Base-by-base conservation (phyloP, 257 asterid species). In the Nicotiana otophora region DNA sequence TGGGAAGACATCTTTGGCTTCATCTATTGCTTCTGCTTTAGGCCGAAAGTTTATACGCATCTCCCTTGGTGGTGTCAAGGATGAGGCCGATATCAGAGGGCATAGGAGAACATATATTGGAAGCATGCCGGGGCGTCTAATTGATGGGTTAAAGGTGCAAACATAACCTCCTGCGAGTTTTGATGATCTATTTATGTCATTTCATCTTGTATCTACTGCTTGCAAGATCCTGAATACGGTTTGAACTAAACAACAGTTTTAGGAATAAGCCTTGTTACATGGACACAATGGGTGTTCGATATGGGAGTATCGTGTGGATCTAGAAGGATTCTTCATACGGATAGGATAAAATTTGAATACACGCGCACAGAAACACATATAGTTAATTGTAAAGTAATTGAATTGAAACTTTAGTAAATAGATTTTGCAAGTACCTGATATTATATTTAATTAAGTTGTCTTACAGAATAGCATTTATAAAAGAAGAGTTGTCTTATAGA, bases 101-200 rank as follows among this genome's bases (percentile, higher is more conserved):
- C 99, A 93, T 80, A 91, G 99, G 84, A 94, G 99, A 85, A 94
- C 98, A 62, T 96, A 96, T 82, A 93, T 94, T 83, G 98, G 99
- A 84, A 96, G 99, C 88, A 96, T 96, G 99, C 99, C 98, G 77
- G 99, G 99, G 66, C 98, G 98, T 82, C 98, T 96, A 87, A 89
- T 96, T 90, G 99, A 96, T 88, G 99, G 99, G 83, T 74, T 96
- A 82, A 96, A 96, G 98, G 99, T 96, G 57, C 31, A 51, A 7
- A 65, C 30, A 3, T 53, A 16, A 65, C 55, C 75, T 66, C 51
- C 39, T 51, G 67, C 34, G 12, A 28, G 23, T 26, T 23, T 74
- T 51, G 42, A 23, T 48, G 62, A 16, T 75, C 53, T 19, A 19
- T 54, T 54, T 72, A 14, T 46, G 79, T 46, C 80, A 75, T 75